These are phyloP conservation scores for Picea abies DNA, from an alignment of 83 land plant species.

Conservation along the genomic window DNA sequence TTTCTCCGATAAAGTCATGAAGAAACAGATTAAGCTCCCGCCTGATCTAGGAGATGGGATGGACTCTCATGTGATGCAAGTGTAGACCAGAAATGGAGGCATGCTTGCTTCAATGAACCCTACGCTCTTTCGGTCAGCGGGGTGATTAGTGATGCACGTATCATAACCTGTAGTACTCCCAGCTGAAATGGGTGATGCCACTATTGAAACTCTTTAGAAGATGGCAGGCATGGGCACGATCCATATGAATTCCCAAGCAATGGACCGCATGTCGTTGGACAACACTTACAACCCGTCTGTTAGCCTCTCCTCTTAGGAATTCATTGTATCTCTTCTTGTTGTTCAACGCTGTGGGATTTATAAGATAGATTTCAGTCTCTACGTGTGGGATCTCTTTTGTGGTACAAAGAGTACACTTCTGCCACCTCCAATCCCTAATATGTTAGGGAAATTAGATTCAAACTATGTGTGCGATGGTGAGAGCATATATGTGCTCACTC, in stretches of 20 bases:
- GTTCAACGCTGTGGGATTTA: too few relatives aligned
- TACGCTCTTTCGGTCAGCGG: slow-evolving; percentile 39
- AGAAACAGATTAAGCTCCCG: slow-evolving; percentile 15
- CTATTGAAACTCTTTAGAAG: slow-evolving; percentile 67
- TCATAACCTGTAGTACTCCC: slow-evolving; percentile 71
- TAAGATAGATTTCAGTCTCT: too few relatives aligned
- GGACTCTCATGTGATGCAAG: slow-evolving; percentile 22
- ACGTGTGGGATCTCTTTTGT: too few relatives aligned
- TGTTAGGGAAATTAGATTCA: too few relatives aligned
- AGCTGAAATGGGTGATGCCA: slow-evolving; percentile 32
- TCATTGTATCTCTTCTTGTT: too few relatives aligned
- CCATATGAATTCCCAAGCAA: slow-evolving; percentile 46
- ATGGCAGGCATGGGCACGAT: slow-evolving; percentile 72
- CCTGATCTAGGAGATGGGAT: slow-evolving; percentile 79
- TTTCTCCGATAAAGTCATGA: slow-evolving; percentile 5
- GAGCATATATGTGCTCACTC: too few relatives aligned
- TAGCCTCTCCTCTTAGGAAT: too few relatives aligned
- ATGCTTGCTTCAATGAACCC: slow-evolving; percentile 76
- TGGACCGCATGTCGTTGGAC: slow-evolving; percentile 59
- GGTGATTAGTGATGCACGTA: slow-evolving; percentile 77
- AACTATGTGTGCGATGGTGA: too few relatives aligned
- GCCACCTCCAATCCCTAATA: too few relatives aligned
- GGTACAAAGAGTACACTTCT: too few relatives aligned
- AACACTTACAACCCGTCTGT: too few relatives aligned
- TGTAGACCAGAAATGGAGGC: slow-evolving; percentile 70